phyloP scores from a whole-genome alignment of 306 rosid species.

The Aeschynomene evenia region DNA sequence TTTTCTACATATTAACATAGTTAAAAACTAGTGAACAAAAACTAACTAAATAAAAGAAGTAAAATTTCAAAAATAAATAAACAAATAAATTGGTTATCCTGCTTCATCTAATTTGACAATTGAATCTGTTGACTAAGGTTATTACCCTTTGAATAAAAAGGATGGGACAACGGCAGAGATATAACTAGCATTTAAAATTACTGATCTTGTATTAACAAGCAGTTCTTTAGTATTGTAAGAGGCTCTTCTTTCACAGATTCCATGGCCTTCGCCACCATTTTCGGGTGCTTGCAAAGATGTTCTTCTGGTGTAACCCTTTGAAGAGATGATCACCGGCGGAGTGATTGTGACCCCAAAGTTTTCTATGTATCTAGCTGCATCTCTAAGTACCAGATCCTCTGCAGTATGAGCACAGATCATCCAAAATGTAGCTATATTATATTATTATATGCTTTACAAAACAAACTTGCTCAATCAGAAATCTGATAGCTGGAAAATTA shows the following conservation, averaged over 20 bases:
- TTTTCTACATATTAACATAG: constrained; percentile 6
- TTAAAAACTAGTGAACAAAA: background rate
- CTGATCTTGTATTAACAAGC: constrained; percentile 20
- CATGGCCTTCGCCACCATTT: constrained; percentile 29
- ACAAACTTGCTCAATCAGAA: constrained; percentile 4
- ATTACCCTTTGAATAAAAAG: constrained; percentile 30
- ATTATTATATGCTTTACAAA: background rate
- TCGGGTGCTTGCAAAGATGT: constrained; percentile 33
- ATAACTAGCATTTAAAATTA: constrained; percentile 17
- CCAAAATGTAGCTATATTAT: constrained; percentile 30
- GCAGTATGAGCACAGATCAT: constrained; percentile 42
- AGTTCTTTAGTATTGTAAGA: constrained; percentile 20
- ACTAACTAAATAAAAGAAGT: background rate
- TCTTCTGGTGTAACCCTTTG: constrained; percentile 24
- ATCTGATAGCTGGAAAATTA: constrained; percentile 8
- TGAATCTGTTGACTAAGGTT: background rate
- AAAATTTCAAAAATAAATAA: background rate
- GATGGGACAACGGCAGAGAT: constrained; percentile 12
- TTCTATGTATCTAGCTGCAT: constrained; percentile 36
- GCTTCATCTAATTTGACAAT: constrained; percentile 5
- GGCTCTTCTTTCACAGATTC: constrained; percentile 36
- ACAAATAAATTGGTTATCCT: background rate
- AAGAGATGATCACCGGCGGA: constrained; percentile 28
- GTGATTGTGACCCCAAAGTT: constrained; percentile 26
- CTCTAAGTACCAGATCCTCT: constrained; percentile 70